Conservation (phyloP, 305 asterid species). For the Fraxinus ornus region DNA sequence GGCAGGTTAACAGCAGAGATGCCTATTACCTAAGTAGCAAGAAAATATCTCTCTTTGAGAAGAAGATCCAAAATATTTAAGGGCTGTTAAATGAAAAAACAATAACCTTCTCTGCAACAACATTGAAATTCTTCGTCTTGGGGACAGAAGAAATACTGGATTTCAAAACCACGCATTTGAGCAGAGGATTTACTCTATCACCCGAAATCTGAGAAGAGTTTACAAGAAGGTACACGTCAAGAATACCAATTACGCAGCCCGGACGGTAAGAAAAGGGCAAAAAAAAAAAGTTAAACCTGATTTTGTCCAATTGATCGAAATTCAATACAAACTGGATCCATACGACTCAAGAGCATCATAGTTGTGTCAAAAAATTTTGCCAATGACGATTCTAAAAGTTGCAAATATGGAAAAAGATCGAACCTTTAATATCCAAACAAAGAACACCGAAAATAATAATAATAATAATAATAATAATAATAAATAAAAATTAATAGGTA, state of each 20-base stretch:
- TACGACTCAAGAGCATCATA: not conserved
- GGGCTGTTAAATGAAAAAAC: not conserved
- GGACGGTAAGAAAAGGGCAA: not conserved
- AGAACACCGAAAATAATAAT: not conserved
- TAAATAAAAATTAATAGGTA: not conserved
- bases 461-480: no score
- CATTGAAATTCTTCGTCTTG: slow-evolving; percentile 18
- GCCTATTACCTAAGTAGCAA: slow-evolving; percentile 22
- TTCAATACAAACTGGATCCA: slow-evolving; percentile 1
- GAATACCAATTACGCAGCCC: not conserved
- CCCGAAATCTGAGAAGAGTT: slow-evolving; percentile 25
- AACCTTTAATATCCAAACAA: not conserved
- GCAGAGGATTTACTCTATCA: slow-evolving; percentile 25
- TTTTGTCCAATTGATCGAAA: slow-evolving; percentile 10
- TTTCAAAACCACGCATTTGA: slow-evolving; percentile 16
- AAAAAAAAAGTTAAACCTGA: slow-evolving; percentile 9
- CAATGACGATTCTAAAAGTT: not conserved
- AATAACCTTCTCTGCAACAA: slow-evolving; percentile 29
- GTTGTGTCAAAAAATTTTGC: not conserved
- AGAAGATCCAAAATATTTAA: not conserved
- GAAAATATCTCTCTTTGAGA: not conserved
- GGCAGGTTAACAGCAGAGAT: slow-evolving; percentile 23
- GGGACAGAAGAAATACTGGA: slow-evolving; percentile 17
- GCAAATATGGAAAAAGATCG: not conserved
- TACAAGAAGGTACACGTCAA: not conserved